Base-by-base conservation (phyloP, 306 rosid species). In the Cajanus cajan region DNA sequence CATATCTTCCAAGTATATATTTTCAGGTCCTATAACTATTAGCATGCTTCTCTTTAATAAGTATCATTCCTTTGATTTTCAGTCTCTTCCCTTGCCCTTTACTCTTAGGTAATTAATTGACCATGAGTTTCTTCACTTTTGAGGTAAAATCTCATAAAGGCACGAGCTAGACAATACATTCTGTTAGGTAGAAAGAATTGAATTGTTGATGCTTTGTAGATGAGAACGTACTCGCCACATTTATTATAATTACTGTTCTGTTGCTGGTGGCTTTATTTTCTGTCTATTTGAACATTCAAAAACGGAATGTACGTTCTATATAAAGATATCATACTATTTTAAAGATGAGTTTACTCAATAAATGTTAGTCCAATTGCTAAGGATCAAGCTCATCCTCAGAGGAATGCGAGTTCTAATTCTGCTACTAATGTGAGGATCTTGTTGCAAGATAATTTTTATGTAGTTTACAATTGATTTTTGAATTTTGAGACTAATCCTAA, bases 151-250 rank as follows among this genome's bases (percentile, higher is more conserved):
- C 8, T 9, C 10, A 75, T 16, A 6, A 62, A 43, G 59, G 45
- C 11, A 75, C 1, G 18, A 45, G 47, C 34, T 48, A 4, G 28
- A n/a, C 15, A 64, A 34, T 11, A 24, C 24, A 64, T 44, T 44
- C 37, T 19, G 52, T 64, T 64, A 64, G 50, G 73, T 63, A 36
- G 65, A 21, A 65, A 51, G 64, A 65, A 76, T 62, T 76, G 50
- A 76, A 45, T 31, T 75, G 2, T 63, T 76, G 19, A 62, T 75
- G 79, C 16, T 41, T 28, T 25, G 79, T 12, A 44, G 79, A 74
- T 74, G 61, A 33, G 47, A 62, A 62, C 36, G 37, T 3, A 45
- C 72, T 45, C 39, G 12, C 36, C 21, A 45, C 19, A 76, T 76
- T 75, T 44, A 75, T 75, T 75, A 62, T 19, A 75, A 44, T 41